A percentile compares a stretch with the other conserved stretches of the same genome.
Conservation (phyloP, 106 monocot species). For the Dendrobium catenatum region DNA sequence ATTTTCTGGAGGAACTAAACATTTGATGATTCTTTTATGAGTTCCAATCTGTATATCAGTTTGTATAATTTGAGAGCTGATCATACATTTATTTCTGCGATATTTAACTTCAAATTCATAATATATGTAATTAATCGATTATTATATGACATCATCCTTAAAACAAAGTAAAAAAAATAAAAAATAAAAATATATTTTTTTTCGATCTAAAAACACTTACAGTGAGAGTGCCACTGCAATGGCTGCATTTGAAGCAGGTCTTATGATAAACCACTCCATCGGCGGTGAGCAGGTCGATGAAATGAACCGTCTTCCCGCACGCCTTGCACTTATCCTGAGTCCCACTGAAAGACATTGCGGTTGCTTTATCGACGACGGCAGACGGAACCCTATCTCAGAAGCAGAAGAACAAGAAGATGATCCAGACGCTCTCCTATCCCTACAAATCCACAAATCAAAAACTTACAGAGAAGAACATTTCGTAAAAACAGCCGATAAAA, state of each 20-base stretch:
- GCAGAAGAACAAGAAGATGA: constrained; percentile 4
- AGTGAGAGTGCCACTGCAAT: constrained; percentile 38
- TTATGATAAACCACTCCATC: constrained; percentile 36
- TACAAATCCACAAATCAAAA: no score
- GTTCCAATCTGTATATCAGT: no score
- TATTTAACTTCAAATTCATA: not conserved
- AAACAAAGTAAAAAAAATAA: not conserved
- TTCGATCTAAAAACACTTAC: constrained; percentile 10
- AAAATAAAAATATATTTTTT: no score
- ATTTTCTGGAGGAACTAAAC: not conserved
- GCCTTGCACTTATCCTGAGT: constrained; percentile 53
- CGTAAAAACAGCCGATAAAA: no score
- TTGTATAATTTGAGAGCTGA: no score
- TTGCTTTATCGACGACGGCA: not conserved
- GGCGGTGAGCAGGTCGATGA: constrained; percentile 34
- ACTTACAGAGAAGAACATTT: no score
- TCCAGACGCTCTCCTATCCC: not conserved
- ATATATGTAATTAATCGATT: not conserved
- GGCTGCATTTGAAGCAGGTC: constrained; percentile 55
- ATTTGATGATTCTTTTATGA: no score
- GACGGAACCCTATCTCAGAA: no score
- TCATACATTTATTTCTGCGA: no score
- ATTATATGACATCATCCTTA: not conserved
- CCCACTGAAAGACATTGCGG: constrained; percentile 38
- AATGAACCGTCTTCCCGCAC: constrained; percentile 48